Percentiles rank a stretch among this genome's conserved stretches.
phyloP scores from a whole-genome alignment of 176 grass and related monocot genomes.

The Oryza rufipogon region DNA sequence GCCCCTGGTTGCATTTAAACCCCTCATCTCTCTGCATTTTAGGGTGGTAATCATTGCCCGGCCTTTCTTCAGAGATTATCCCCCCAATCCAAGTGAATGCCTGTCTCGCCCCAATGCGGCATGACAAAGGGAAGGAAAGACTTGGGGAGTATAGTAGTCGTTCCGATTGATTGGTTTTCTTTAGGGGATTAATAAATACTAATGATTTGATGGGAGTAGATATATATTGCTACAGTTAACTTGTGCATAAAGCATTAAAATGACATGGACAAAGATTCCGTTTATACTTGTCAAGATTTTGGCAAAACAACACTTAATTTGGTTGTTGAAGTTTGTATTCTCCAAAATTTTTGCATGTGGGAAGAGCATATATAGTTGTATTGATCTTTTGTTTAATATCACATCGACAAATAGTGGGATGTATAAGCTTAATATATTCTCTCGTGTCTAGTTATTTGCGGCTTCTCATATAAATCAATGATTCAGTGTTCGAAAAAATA shows the following conservation, averaged over 20 bases:
- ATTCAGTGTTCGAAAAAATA: no score
- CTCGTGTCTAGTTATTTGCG: no score
- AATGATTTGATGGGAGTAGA: background rate
- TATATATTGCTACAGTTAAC: background rate
- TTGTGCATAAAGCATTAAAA: background rate
- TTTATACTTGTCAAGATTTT: background rate
- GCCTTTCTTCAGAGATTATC: background rate
- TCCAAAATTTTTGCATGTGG: background rate
- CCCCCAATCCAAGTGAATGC: background rate
- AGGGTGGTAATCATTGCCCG: slow-evolving; percentile 32
- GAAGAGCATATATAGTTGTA: no score
- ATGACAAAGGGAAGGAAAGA: background rate
- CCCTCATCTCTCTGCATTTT: slow-evolving; percentile 49
- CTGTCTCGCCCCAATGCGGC: slow-evolving; percentile 17
- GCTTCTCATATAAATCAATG: no score
- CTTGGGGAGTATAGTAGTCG: background rate
- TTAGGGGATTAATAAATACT: background rate
- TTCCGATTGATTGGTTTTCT: background rate
- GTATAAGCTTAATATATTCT: background rate
- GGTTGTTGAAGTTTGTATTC: background rate
- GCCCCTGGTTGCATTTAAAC: slow-evolving; percentile 43
- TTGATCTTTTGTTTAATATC: no score
- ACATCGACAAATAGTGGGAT: background rate
- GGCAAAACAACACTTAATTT: background rate
- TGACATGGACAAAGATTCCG: background rate